Conservation (phyloP, 139 green algal species). For the Picochlorum costavermella region DNA sequence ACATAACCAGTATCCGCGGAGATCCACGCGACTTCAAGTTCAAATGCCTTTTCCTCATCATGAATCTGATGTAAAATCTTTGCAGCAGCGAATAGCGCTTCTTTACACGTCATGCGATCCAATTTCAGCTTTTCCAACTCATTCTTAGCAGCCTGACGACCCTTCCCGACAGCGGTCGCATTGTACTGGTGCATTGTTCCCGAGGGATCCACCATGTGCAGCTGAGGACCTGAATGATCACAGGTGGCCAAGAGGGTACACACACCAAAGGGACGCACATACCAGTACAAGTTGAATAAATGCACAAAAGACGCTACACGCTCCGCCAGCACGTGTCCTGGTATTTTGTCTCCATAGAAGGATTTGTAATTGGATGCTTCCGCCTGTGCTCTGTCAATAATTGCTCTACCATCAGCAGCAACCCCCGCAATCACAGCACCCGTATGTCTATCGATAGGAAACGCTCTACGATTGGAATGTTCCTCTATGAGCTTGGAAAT, state of each 20-base stretch:
- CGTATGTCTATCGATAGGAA: constrained; percentile 76
- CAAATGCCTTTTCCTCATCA: constrained; percentile 97
- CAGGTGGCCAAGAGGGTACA: constrained; percentile 70
- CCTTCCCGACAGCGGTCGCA: constrained; percentile 93
- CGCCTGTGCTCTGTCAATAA: constrained; percentile 70
- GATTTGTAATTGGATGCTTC: constrained; percentile 25
- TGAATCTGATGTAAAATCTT: constrained; percentile 92
- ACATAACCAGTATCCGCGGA: constrained; percentile 74
- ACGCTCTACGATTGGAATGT: constrained; percentile 78
- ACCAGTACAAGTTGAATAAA: constrained; percentile 97
- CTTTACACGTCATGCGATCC: constrained; percentile 71
- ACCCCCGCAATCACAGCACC: constrained; percentile 66
- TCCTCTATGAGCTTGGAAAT: constrained; percentile 92
- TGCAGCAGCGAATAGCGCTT: constrained; percentile 82
- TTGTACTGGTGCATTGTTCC: constrained; percentile 76
- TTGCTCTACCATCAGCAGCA: constrained; percentile 69
- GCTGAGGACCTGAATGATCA: constrained; percentile 72
- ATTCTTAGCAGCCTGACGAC: constrained; percentile 88
- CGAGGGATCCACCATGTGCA: constrained; percentile 87
- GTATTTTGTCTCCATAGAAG: constrained; percentile 90
- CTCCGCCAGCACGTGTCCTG: constrained; percentile 81
- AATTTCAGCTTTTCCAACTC: constrained; percentile 98
- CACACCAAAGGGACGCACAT: constrained; percentile 67
- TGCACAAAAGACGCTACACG: constrained; percentile 87
- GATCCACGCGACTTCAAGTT: constrained; percentile 96